A percentile compares a stretch with the other conserved stretches of the same genome.
These are phyloP conservation scores for Pyropia haitanensis DNA, from an alignment of 23 red algal genomes.

Conservation along the genomic window DNA sequence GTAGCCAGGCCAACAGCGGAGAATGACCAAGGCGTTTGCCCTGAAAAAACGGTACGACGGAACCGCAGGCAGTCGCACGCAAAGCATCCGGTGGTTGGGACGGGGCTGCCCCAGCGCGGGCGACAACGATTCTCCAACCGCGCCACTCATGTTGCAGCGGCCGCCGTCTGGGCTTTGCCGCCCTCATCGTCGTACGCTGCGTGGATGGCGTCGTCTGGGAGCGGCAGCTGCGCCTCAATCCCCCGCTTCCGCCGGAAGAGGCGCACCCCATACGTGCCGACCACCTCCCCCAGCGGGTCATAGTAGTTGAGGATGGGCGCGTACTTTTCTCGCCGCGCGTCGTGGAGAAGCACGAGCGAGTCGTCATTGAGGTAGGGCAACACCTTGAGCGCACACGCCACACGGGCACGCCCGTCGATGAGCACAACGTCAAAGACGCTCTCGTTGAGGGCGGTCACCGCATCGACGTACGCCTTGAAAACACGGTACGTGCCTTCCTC, in stretches of 20 bases:
- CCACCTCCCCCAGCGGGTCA: conserved; percentile 27
- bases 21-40: too few species aligned
- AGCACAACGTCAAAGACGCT: conserved; percentile 24
- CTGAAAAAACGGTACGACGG: too few species aligned
- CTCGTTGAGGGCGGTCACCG: conserved; percentile 16
- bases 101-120: too few species aligned
- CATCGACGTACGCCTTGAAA: conserved; percentile 27
- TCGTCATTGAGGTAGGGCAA: conserved; percentile 31
- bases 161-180: too few species aligned
- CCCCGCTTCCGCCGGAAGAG: not conserved
- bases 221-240: too few species aligned
- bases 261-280: conserved; percentile 3
- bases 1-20: too few species aligned
- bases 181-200: too few species aligned
- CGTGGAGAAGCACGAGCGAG: conserved; percentile 42
- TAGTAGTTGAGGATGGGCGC: conserved; percentile 32
- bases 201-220: too few species aligned
- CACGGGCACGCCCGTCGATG: conserved; percentile 43
- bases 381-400: conserved; percentile 43
- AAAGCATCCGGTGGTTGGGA: too few species aligned
- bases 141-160: too few species aligned
- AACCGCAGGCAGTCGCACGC: too few species aligned
- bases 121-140: too few species aligned
- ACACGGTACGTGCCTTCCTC: conserved; percentile 22
- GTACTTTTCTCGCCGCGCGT: conserved; percentile 23